Evolutionary conservation across 805 yeast species (phyloP), one percentile per base, ranked within the genome.

Genomic region (Candida methanosorbosa): DNA sequence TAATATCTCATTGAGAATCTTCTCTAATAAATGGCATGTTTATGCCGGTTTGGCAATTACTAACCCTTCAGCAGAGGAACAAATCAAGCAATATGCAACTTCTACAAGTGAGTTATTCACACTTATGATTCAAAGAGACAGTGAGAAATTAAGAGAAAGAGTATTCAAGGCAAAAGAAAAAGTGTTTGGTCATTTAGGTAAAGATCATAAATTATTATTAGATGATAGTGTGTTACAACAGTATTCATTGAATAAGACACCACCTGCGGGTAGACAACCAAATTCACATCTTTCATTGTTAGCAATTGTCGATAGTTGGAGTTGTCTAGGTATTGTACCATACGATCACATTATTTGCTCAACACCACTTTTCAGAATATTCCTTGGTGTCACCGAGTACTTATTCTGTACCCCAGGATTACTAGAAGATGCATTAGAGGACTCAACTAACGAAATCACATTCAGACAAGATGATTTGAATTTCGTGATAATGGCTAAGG

Each of bases 1-100:
- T 52, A 92, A 92, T 54, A 87, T 92, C 22, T 82, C 97, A 1
- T 61, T 92, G 53, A 67, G 98, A 42, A 92, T 92, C 33, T 92
- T 70, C 56, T 78, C 95, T 14, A 92, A 88, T 59, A 87, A 88
- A 59, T 92, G 96, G 94, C 98, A 92, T 56, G 97, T 92, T 21
- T 92, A 92, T 52, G 97, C 97, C 5, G 98, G 98, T 0, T 66
- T 92, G 48, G 97, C 97, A 9, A 90, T 92, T 45, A 82, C 95
- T 2, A 92, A 92, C 50, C 97, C 96, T 2, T 75, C 88, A 29
- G 97, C 97, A 1, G 97, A 90, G 50, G 74, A 71, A 27, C 97
- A 92, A 58, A 81, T 94, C 15, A 66, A 83, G 44, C 97, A 88
- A 54, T 92, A 90, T 54, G 81, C 97, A 2, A 71, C 73, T 24